Evolutionary conservation across 805 yeast species (phyloP), one percentile per base, ranked within the genome.

Genomic region (Wickerhamomyces chaumierensis): DNA sequence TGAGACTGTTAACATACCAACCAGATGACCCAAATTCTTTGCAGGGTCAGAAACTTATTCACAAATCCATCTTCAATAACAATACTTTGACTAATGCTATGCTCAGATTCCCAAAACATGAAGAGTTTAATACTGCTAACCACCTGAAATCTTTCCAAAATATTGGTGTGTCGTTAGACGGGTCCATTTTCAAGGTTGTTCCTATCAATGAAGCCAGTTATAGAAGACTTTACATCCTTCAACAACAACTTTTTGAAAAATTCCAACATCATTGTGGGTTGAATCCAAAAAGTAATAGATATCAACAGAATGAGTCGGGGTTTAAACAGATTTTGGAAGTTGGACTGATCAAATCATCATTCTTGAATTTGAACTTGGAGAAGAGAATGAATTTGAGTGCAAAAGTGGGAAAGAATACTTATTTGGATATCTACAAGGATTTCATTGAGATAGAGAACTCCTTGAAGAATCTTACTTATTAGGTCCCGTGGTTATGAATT

Each of bases 21-120:
- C 97, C 97, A 0, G 96, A 88, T 44, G 95, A 86, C 52, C 82
- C 92, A 0, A 69, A 71, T 18, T 85, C 96, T 1, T 60, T 77
- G 33, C 77, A 85, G 39, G 97, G 97, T 5, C 84, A 80, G 46
- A 65, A 76, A 43, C 65, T 92, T 38, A 60, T 90, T 14, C 74
- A 78, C 39, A 75, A 76, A 45, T 70, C 88, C 0, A 75, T 82
- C 14, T 80, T 88, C 54, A 76, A 78, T 48, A 61, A 78, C 18
- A 86, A 88, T 48, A 68, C 78, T 14, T 53, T 66, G 5, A 73
- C 81, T 2, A 74, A 79, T 0, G 65, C 72, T 43, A 62, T 79
- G 72, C 60, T 61, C 33, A 56, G 70, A 33, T 41, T 75, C 4
- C 62, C 53, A 31, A 62, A 51, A 36, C 55, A 58, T 39, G 56